Evolutionary conservation across 2,329 filamentous ascomycete genomes (phyloP).

Genomic region (Exophiala alcalophila): DNA sequence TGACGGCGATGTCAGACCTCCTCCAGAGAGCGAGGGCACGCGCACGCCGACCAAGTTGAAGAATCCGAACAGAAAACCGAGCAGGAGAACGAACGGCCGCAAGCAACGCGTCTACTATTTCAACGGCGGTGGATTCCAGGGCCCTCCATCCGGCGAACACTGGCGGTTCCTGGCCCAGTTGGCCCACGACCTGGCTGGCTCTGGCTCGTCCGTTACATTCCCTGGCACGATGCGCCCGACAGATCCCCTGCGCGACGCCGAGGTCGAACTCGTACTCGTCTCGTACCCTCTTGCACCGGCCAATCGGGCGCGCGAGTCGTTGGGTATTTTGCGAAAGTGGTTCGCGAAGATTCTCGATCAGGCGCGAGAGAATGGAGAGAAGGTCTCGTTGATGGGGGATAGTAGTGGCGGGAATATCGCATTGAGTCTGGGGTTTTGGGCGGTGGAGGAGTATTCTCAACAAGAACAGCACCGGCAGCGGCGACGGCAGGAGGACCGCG

Average conservation of each 20-base stretch:
- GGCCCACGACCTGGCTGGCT: constrained; percentile 37
- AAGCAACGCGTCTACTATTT: constrained; percentile 52
- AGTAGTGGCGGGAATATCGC: constrained; percentile 56
- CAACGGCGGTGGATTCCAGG: constrained; percentile 56
- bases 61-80: background rate
- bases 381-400: constrained; percentile 53
- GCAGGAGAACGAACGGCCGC: constrained; percentile 6
- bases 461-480: constrained; percentile 27
- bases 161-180: constrained; percentile 53
- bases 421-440: constrained; percentile 34
- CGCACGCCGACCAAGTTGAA: too few species aligned
- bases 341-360: constrained; percentile 44
- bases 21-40: too few species aligned
- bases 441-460: constrained; percentile 9
- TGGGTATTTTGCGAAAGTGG: constrained; percentile 48
- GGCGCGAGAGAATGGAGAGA: constrained; percentile 41
- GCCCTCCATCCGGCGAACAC: constrained; percentile 50
- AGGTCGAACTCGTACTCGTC: constrained; percentile 47
- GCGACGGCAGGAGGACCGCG: constrained; percentile 34
- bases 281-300: constrained; percentile 56
- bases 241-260: constrained; percentile 16
- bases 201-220: constrained; percentile 1
- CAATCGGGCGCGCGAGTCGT: constrained; percentile 48
- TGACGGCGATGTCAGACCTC: too few species aligned
- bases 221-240: background rate